These are phyloP conservation scores for cucumber (Cucumis sativus) DNA, from an alignment of 306 rosid genomes.

Conservation along the genomic window DNA sequence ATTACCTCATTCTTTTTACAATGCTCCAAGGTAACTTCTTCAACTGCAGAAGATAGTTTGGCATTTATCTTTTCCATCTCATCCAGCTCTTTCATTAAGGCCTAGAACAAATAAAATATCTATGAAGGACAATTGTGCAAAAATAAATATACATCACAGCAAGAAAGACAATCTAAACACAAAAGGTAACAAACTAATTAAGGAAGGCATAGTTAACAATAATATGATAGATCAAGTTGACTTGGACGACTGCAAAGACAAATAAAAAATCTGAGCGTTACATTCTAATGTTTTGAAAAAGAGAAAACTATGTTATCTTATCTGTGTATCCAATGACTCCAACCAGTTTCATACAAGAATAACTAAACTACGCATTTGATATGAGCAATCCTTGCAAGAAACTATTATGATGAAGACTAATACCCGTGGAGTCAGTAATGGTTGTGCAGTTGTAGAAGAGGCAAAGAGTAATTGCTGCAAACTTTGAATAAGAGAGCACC, in stretches of 20 bases:
- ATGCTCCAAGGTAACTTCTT: constrained; percentile 93
- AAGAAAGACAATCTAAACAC: neutral
- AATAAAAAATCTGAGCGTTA: neutral
- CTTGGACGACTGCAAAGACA: neutral
- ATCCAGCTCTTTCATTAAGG: constrained; percentile 96
- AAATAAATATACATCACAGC: neutral
- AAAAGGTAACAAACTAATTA: neutral
- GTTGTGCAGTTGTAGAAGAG: constrained; percentile 96
- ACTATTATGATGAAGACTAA: constrained; percentile 5
- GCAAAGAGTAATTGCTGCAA: constrained; percentile 88
- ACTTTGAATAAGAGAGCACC: constrained; percentile 92
- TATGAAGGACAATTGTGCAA: neutral
- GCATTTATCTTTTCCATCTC: constrained; percentile 94
- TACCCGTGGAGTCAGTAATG: constrained; percentile 93
- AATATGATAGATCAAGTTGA: neutral
- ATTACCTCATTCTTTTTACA: constrained; percentile 85
- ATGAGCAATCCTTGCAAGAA: constrained; percentile 12
- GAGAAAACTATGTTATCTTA: neutral
- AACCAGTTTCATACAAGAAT: neutral
- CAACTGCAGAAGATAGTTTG: constrained; percentile 81
- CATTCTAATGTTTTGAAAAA: neutral
- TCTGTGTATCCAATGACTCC: neutral
- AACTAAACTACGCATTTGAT: neutral
- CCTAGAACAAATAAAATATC: constrained; percentile 22
- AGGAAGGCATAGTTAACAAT: neutral